Conservation (phyloP, 2,329 filamentous ascomycete genomes). For the Fusarium sp. region DNA sequence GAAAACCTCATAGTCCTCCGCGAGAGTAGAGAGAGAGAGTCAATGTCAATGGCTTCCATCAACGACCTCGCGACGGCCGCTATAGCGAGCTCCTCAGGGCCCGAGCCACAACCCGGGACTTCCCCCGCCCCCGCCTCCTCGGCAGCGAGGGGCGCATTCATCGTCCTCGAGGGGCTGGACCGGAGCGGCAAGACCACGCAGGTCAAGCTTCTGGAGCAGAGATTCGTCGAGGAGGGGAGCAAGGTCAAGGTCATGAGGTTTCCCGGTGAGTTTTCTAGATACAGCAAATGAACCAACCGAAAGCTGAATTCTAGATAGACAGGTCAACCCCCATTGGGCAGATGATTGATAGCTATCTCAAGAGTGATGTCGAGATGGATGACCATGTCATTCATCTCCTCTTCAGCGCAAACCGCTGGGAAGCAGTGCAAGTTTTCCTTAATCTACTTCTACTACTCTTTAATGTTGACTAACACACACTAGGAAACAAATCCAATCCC, state of each 20-base stretch:
- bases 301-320: conserved; percentile 62
- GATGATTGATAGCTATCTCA: conserved; percentile 87
- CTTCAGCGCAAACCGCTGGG: conserved; percentile 93
- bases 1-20: background rate
- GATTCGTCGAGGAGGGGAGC: conserved; percentile 60
- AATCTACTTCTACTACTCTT: background rate
- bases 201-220: conserved; percentile 74
- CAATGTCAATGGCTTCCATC: conserved; percentile 58
- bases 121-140: conserved; percentile 16
- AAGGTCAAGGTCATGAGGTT: conserved; percentile 66
- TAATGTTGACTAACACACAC: background rate
- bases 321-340: conserved; percentile 85
- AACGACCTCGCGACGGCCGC: conserved; percentile 62
- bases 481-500: conserved; percentile 62
- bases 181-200: conserved; percentile 94
- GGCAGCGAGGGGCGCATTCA: conserved; percentile 68
- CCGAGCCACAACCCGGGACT: background rate
- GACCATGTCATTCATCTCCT: conserved; percentile 91
- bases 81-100: conserved; percentile 53
- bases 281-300: background rate
- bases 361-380: conserved; percentile 76
- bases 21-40: background rate
- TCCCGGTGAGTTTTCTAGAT: conserved; percentile 58
- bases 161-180: conserved; percentile 90
- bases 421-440: conserved; percentile 61